These are phyloP conservation scores for Citrullus amarus DNA, from an alignment of 306 rosid genomes.

Conservation along the genomic window DNA sequence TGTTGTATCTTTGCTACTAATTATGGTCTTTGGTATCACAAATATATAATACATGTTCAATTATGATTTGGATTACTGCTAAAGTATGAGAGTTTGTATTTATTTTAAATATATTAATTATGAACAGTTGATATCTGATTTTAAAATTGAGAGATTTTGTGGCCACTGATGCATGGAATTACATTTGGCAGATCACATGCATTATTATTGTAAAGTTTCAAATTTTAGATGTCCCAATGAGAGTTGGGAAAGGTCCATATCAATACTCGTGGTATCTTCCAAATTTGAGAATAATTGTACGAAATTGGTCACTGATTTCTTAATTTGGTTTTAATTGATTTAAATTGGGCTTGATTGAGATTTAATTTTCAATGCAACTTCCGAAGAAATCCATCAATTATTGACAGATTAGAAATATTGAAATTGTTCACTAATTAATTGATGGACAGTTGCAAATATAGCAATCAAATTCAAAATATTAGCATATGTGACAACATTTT, in stretches of 20 bases:
- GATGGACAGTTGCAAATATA: neutral
- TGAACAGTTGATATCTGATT: neutral
- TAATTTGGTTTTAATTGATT: neutral
- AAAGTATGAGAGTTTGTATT: neutral
- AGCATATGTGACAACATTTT: too few relatives aligned
- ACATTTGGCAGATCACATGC: neutral
- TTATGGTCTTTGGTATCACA: slow-evolving; percentile 36
- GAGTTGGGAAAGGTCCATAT: neutral
- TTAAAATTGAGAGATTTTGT: neutral
- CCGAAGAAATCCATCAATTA: neutral
- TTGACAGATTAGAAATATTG: neutral
- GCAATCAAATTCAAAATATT: too few relatives aligned
- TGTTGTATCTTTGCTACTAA: slow-evolving; percentile 34
- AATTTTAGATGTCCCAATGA: neutral
- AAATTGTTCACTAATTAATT: neutral
- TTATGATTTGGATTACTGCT: slow-evolving; percentile 26
- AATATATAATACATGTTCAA: slow-evolving; percentile 10
- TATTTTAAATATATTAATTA: neutral
- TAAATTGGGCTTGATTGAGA: neutral
- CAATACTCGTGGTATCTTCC: neutral
- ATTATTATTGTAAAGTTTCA: neutral
- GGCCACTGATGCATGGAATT: neutral
- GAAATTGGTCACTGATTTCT: neutral
- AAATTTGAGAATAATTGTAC: neutral
- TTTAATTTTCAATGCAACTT: too few relatives aligned